A percentile compares a stretch with the other conserved stretches of the same genome.
Evolutionary conservation across 768 basidiomycete species (phyloP).

Genomic region (Trametes villosa): DNA sequence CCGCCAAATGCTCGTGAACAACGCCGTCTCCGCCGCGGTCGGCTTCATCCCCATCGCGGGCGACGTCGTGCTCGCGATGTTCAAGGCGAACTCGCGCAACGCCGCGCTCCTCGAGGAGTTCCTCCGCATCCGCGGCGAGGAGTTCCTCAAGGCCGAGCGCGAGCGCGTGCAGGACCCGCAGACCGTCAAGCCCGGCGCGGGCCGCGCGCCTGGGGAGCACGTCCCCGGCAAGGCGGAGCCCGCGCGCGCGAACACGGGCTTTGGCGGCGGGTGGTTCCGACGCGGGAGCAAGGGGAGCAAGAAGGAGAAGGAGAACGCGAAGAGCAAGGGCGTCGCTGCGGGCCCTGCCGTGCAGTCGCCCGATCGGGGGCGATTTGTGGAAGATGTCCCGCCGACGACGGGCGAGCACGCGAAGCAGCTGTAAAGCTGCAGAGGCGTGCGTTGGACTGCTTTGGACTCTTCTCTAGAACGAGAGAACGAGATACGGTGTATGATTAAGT

Average conservation of each 20-base stretch:
- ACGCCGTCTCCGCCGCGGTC: slow-evolving; percentile 64
- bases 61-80: slow-evolving; percentile 75
- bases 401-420: background rate
- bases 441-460: background rate
- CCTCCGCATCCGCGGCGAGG: slow-evolving; percentile 76
- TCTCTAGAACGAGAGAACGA: background rate
- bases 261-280: slow-evolving; percentile 25
- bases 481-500: background rate
- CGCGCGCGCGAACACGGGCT: slow-evolving; percentile 15
- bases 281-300: slow-evolving; percentile 21
- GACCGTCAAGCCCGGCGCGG: slow-evolving; percentile 60
- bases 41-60: slow-evolving; percentile 76
- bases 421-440: background rate
- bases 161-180: slow-evolving; percentile 43
- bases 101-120: slow-evolving; percentile 86
- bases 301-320: slow-evolving; percentile 12
- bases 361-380: slow-evolving; percentile 44
- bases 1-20: slow-evolving; percentile 77
- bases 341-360: background rate
- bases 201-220: slow-evolving; percentile 44
- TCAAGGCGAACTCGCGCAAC: slow-evolving; percentile 90
- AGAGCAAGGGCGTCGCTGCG: background rate
- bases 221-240: slow-evolving; percentile 31
- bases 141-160: slow-evolving; percentile 59
- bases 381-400: slow-evolving; percentile 34